Evolutionary conservation across 441 rosid genomes (phyloP), one percentile per base, ranked within the genome.

Genomic region (Gossypium davidsonii): DNA sequence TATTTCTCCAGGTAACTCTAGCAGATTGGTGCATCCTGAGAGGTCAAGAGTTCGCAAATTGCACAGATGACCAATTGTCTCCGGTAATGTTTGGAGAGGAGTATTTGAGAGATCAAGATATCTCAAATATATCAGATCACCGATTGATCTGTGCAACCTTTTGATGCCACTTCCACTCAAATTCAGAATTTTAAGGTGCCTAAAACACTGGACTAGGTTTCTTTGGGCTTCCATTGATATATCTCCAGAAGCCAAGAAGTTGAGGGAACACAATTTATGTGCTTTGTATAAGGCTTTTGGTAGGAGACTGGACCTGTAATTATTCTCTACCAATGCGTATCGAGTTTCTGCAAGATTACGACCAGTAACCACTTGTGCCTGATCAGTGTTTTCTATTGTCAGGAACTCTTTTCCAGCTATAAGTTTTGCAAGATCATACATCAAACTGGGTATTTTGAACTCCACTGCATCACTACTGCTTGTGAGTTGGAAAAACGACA

Each of bases 381-480:
- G 39, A 60, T 46, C 5, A 55, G 15, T 39, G 28, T 39, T 28
- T 18, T 21, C 71, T 20, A 73, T 17, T 9, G 11, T n/a, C 2
- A 46, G 21, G 62, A 25, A 78, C 51, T 78, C 84, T 9, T 6
- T 58, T 8, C 74, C 76, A 23, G 59, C 74, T 25, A 81, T 42
- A 25, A 28, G 26, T 61, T 76, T 76, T 6, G 80, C 78, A 52
- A 81, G 79, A 61, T 81, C 76, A 14, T 78, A 70, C 4, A 81
- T 70, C 10, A 75, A 74, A 46, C 74, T 74, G 68, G 79, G 78
- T 52, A 81, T 51, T 52, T 70, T 73, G 62, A 23, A 78, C 6
- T 59, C 78, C 11, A 49, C 4, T 15, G 3, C 65, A 48, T n/a
- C 59, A 15, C 69, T 63, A 23, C 52, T 42, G 34, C 58, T 52